These are phyloP conservation scores for Saprolegnia diclina DNA, from an alignment of 352 stramenopile genomes.

Conservation along the genomic window DNA sequence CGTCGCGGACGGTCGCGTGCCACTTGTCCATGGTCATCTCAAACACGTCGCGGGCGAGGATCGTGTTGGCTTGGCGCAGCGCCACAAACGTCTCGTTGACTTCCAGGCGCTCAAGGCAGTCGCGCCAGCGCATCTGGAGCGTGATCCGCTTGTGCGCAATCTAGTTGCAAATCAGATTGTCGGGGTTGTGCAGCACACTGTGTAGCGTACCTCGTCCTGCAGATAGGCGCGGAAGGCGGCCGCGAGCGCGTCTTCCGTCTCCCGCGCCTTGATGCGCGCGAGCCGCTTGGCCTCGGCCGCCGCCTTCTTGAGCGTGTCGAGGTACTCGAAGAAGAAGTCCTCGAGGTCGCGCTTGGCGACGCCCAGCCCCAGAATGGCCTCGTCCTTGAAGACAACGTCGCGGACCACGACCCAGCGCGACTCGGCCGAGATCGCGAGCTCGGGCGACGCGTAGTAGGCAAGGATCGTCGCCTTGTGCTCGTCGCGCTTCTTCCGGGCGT, in stretches of 20 bases:
- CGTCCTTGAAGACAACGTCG: constrained; percentile 2
- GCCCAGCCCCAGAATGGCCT: constrained; percentile 15
- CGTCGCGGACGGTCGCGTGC: constrained; percentile 11
- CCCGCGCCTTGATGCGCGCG: constrained; percentile 5
- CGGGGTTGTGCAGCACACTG: no score
- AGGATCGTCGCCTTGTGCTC: constrained; percentile 14
- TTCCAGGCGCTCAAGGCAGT: constrained; percentile 19
- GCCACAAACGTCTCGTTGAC: constrained; percentile 5
- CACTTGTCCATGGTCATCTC: constrained; percentile 17
- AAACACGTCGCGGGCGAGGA: constrained; percentile 22
- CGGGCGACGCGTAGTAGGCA: not conserved
- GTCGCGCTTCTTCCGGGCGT: constrained; percentile 23
- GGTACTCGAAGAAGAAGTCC: constrained; percentile 21
- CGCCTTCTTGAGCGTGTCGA: not conserved
- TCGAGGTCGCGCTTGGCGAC: constrained; percentile 11
- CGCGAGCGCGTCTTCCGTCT: constrained; percentile 16
- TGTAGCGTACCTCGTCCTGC: constrained; percentile 9
- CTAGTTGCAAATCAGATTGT: not conserved
- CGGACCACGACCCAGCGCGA: constrained; percentile 9
- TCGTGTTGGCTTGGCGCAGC: constrained; percentile 12
- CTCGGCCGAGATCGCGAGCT: not conserved
- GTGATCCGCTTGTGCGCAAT: constrained; percentile 14
- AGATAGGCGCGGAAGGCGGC: constrained; percentile 18
- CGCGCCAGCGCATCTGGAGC: constrained; percentile 17
- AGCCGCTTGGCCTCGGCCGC: not conserved